Base-by-base conservation (phyloP, 2,329 filamentous ascomycete genomes). In the Paecilomyces dactylethromorphus region DNA sequence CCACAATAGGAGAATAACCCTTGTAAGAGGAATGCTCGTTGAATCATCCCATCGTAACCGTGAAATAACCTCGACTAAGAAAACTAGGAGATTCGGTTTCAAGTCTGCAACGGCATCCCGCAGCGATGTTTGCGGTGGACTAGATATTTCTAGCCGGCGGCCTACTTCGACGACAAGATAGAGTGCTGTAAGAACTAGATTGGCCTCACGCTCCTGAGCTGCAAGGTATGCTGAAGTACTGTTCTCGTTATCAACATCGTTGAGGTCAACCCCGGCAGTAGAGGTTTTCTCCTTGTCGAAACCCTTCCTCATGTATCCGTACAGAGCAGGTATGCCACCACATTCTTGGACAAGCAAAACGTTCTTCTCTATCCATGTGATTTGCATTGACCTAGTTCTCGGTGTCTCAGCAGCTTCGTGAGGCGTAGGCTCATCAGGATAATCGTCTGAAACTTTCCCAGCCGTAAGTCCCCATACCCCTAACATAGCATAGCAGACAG, bases 1-100 rank as follows among this genome's bases (percentile, higher is more conserved):
- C 93, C 94, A 97, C 54, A 95, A 84, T 1, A 97, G 79, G 7
- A 97, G 79, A 57, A 96, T 86, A 49, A 94, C 84, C 82, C 88
- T 81, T 64, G 85, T 85, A 60, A 89, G 83, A 39, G 79, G 79
- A 60, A 82, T 73, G 62, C 78, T 78, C 39, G 77, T 73, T 8
- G 75, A 74, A 60, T 82, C 80, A 59, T 91, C 87, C 88, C 89
- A 92, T 57, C 89, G 83, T 58, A 91, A 74, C 66, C 84, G 87
- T 3, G 87, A 84, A 32, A 86, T 85, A 21, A 85, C 82, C 54
- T 87, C 84, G 31, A 92, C 83, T 71, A 96, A 82, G 58, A 88
- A 87, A 54, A 89, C 82, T 18, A 92, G 81, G 54, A 96, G 74
- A 57, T 84, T 84, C 0, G 91, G 90, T 24, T 86, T 79, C 55